Base-by-base conservation (phyloP, 108 stramenopile species). In the Cyclostephanos tholiformis region DNA sequence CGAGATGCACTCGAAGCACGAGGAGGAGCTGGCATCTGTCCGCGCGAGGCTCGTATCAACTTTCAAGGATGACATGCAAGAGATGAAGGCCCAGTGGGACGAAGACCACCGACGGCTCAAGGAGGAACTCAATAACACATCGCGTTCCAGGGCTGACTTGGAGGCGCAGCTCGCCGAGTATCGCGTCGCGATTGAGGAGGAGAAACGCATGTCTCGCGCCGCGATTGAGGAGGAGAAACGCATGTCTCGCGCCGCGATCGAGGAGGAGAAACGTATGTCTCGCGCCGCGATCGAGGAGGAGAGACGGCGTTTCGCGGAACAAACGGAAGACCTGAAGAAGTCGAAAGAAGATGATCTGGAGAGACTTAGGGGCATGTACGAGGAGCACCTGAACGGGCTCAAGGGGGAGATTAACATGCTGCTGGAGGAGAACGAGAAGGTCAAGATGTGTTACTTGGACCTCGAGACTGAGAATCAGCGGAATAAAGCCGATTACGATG, bases 401-500 rank as follows among this genome's bases (percentile, higher is more conserved):
- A 73, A 73, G 67, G 79, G 65, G 20, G 79, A 80, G 62, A 63
- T 73, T 6, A 48, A 69, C 9, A 43, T 67, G 20, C 35, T 80
- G 25, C 36, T 80, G 44, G 79, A 80, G 17, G 79, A 80, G 67
- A 80, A 80, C 56, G 79, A 80, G 64, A 72, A 73, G 61, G 71
- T 80, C 22, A 80, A 79, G 67, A 49, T 68, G 57, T 72, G 71
- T 38, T 79, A 68, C 29, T 71, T 68, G 30, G 46, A 46, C 4
- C 17, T 79, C 20, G 77, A 79, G 32, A 69, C 52, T 6, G 77
- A 72, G 30, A 60, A 71, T 64, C 53, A 48, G 16, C 59, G 59
- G 23, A 39, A 53, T 4, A 79, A 79, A 39, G 17, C 46, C n/a
- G 77, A 78, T 20, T 53, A 71, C 58, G 44, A 67, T 7, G 71